Evolutionary conservation across 148 eudicot species (phyloP), one percentile per base, ranked within the genome.

Genomic region (Persicaria tinctoria): DNA sequence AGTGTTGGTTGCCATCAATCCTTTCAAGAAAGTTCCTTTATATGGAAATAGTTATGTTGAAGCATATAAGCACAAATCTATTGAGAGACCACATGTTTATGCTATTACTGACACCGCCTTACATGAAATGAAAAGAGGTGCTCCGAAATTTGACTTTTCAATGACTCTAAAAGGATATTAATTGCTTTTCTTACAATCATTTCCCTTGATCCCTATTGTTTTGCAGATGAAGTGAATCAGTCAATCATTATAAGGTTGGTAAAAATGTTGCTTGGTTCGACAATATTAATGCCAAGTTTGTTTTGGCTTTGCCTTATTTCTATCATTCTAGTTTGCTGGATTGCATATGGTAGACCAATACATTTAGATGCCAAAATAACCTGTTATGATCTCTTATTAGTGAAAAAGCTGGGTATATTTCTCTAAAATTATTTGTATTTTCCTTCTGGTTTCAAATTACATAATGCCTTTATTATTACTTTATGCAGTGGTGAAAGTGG

Each of bases 181-280:
- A 32, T 11, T 62, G 6, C 5, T 32, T 62, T 23, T 62, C 68
- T 62, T 62, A 62, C 68, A 62, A 32, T 44, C 20, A 23, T 62
- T 75, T 75, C 66, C 8, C 50, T 18, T 80, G 75, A 68, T n/a
- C 76, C 55, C 23, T 41, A 77, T 70, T 75, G 54, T 46, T 47
- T 45, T 70, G 73, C 93, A 95, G 99, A 92, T 95, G 97, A 92
- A 92, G 91, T 95, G 76, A 95, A 95, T 79, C 99, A 95, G 76
- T 95, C 97, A 63, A 92, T 95, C 76, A 89, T 92, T 74, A 90
- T 95, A 86, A 95, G 97, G 99, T 95, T 74, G 83, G 97, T 83
- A 72, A 6, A 32, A 50, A 49, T 32, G 8, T 38, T 60, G 12
- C 71, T 68, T 53, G 16, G 45, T 62, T 68, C 48, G 75, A 51